Evolutionary conservation across 2,329 filamentous ascomycete genomes (phyloP), one percentile per base, ranked within the genome.

Genomic region (Fusarium sp.): DNA sequence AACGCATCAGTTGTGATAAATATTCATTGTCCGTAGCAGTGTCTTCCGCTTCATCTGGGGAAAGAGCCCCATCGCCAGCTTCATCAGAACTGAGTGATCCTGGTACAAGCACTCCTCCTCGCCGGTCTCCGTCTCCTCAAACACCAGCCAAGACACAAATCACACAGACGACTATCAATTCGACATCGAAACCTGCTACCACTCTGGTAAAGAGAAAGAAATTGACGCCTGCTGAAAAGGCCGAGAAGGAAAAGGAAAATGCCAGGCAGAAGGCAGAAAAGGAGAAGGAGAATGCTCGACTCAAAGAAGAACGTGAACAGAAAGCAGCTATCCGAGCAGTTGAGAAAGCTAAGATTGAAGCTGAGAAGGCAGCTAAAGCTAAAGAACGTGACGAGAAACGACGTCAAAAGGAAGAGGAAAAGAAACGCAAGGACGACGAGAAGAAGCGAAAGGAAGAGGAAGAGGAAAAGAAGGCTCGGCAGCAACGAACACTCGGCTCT

Each of bases 381-480:
- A 82, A 82, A 21, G 84, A 86, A 33, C 64, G 67, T 3, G 82
- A 80, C 13, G 84, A 86, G 75, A 80, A 84, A 67, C 80, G 80
- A 67, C 79, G 82, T 12, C 79, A 81, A 9, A 80, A 82, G 28
- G 67, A 75, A 64, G 81, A 81, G 23, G 80, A 84, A 43, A 80
- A 82, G 60, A 84, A 82, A 60, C 83, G 82, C 21, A 82, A 81
- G 40, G 79, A 79, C 33, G 84, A 85, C 3, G 81, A 81, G 38
- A 84, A 85, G 58, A 85, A 83, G 32, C 82, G 80, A 59, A 82
- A 85, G 65, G 87, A 86, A 76, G 87, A 88, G 44, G 86, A 88
- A 46, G 86, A 87, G 75, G 85, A 86, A 30, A 88, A 84, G 73
- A 88, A 86, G 78, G 83, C 84, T n/a, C 81, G 84, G 19, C 85